A percentile compares a stretch with the other conserved stretches of the same genome.
Conservation (phyloP, 768 basidiomycete genomes). For the Trametopsis cervina region DNA sequence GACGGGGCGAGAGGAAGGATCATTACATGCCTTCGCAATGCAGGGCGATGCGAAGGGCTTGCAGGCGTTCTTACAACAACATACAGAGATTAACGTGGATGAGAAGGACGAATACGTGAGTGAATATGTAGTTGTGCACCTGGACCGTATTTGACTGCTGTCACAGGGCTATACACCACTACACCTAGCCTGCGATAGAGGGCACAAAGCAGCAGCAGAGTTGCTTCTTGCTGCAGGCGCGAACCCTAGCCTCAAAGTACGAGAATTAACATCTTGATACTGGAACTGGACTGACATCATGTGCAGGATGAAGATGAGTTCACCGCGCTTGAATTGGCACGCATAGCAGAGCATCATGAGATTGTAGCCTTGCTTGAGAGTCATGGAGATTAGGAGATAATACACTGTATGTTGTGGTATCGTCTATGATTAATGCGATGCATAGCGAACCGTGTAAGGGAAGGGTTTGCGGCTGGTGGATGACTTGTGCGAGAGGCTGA, state of each 20-base stretch:
- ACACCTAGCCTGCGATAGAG: slow-evolving; percentile 84
- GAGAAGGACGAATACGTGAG: slow-evolving; percentile 68
- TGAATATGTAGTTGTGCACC: slow-evolving; percentile 5
- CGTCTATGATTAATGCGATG: background rate
- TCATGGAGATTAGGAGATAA: background rate
- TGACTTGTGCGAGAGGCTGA: too few species aligned
- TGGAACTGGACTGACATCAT: slow-evolving; percentile 7
- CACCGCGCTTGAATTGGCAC: slow-evolving; percentile 54
- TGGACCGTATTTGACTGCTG: slow-evolving; percentile 2
- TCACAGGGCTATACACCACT: slow-evolving; percentile 80
- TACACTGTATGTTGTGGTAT: slow-evolving; percentile 1
- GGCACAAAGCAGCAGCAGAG: slow-evolving; percentile 49
- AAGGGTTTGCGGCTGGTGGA: background rate
- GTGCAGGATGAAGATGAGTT: slow-evolving; percentile 66
- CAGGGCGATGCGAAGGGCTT: slow-evolving; percentile 44
- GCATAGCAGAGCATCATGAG: slow-evolving; percentile 47
- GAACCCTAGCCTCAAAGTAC: slow-evolving; percentile 56
- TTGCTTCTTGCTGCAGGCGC: slow-evolving; percentile 60
- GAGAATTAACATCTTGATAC: too few species aligned
- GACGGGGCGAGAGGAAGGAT: slow-evolving; percentile 25
- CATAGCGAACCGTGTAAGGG: too few species aligned
- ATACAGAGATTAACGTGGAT: slow-evolving; percentile 46
- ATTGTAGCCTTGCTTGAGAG: slow-evolving; percentile 35
- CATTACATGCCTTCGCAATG: slow-evolving; percentile 60
- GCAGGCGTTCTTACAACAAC: slow-evolving; percentile 33